Conservation (phyloP, 2,329 filamentous ascomycete species). For the Sporothrix humicola region DNA sequence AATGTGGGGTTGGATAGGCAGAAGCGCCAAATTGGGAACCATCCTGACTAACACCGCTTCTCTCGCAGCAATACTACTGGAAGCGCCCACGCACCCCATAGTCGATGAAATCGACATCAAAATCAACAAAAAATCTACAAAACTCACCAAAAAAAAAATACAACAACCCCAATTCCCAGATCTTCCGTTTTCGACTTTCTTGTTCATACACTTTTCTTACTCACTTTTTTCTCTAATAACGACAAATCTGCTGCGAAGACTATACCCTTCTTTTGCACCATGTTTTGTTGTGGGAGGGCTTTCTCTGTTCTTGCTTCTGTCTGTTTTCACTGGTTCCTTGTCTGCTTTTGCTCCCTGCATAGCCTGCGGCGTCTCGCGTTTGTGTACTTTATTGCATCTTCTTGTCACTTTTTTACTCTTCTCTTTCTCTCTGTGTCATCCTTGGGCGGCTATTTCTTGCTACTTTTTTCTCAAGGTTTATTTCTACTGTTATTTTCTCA, state of each 20-base stretch:
- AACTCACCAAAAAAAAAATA: neutral
- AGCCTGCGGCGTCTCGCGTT: conserved; percentile 31
- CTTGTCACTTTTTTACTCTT: neutral
- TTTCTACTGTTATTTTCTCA: neutral
- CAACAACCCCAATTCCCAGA: neutral
- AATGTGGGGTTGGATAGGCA: conserved; percentile 9
- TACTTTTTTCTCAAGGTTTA: neutral
- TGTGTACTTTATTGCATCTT: neutral
- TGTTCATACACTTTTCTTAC: neutral
- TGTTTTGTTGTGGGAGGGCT: neutral
- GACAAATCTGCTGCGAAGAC: conserved; percentile 13
- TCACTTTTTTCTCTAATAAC: neutral
- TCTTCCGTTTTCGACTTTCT: neutral
- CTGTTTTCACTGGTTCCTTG: neutral
- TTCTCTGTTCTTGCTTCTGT: neutral
- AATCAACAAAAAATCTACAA: conserved; percentile 2
- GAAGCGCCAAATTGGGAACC: neutral
- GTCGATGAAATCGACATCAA: neutral
- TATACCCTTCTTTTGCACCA: conserved; percentile 23
- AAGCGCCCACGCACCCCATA: conserved; percentile 33
- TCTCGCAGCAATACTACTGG: conserved; percentile 34
- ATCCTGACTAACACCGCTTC: conserved; percentile 22
- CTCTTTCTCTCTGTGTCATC: neutral
- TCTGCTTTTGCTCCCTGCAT: conserved; percentile 29
- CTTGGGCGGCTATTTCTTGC: conserved; percentile 1